A percentile compares a stretch with the other conserved stretches of the same genome.
Conservation (phyloP, 208 protist genomes). For the Naegleria fowleri region DNA sequence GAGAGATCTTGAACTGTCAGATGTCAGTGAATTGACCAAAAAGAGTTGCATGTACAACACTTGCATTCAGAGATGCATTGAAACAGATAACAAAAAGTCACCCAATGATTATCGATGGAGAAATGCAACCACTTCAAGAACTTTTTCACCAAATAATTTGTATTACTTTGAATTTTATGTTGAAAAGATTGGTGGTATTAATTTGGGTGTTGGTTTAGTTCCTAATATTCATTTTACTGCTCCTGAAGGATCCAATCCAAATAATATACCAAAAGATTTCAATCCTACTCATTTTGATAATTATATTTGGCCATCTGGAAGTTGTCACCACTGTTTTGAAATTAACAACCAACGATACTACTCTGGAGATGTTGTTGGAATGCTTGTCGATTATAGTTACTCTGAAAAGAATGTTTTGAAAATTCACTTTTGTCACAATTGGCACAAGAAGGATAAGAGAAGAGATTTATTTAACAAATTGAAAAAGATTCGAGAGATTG, state of each 20-base stretch:
- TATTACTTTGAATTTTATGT: neutral
- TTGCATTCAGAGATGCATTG: neutral
- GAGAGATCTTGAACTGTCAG: neutral
- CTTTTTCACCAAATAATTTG: neutral
- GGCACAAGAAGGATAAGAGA: neutral
- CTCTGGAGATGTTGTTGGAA: neutral
- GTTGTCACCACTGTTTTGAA: conserved; percentile 2
- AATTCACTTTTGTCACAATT: neutral
- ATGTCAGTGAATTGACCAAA: neutral
- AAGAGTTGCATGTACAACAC: neutral
- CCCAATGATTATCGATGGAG: neutral
- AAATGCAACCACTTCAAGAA: neutral
- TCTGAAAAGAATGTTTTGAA: neutral
- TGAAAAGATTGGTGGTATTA: neutral
- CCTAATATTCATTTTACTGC: neutral
- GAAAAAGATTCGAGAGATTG: neutral
- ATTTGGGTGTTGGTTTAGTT: neutral
- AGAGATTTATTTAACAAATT: neutral
- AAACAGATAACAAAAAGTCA: neutral
- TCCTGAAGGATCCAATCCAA: neutral
- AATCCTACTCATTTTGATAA: neutral
- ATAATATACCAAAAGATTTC: neutral
- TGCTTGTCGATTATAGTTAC: neutral
- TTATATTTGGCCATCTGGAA: neutral
- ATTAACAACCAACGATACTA: neutral